Conservation (phyloP, 805 yeast species). For the Candida xiaguanensis region DNA sequence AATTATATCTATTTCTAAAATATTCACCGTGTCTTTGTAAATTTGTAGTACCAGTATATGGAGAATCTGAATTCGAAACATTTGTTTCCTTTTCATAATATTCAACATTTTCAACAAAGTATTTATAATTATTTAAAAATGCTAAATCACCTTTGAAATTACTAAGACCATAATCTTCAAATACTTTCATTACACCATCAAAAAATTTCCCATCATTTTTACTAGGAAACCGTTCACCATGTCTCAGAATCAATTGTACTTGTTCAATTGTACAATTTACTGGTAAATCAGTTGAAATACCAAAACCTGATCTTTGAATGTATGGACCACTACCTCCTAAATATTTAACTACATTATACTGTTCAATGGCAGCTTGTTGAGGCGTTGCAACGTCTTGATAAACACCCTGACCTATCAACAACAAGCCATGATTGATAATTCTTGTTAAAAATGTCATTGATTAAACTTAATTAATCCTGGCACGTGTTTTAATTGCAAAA, state of each 20-base stretch:
- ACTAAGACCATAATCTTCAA: constrained; percentile 20
- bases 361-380: constrained; percentile 38
- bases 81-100: constrained; percentile 50
- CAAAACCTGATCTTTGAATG: constrained; percentile 48
- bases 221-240: constrained; percentile 69
- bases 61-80: constrained; percentile 37
- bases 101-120: constrained; percentile 36
- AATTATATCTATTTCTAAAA: constrained; percentile 47
- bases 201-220: constrained; percentile 22
- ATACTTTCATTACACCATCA: constrained; percentile 23
- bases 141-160: constrained; percentile 46
- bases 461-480: not conserved
- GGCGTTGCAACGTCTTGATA: constrained; percentile 33
- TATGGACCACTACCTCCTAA: constrained; percentile 60
- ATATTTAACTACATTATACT: constrained; percentile 46
- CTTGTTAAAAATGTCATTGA: constrained; percentile 29
- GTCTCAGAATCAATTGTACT: constrained; percentile 69
- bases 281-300: constrained; percentile 49
- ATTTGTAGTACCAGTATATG: constrained; percentile 51
- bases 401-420: constrained; percentile 23
- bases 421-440: constrained; percentile 25
- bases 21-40: constrained; percentile 47
- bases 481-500: constrained; percentile 1
- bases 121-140: constrained; percentile 54
- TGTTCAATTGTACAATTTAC: constrained; percentile 54